Evolutionary conservation across 1,139 yeast genomes (phyloP).

Genomic region (Hanseniaspora sp.): DNA sequence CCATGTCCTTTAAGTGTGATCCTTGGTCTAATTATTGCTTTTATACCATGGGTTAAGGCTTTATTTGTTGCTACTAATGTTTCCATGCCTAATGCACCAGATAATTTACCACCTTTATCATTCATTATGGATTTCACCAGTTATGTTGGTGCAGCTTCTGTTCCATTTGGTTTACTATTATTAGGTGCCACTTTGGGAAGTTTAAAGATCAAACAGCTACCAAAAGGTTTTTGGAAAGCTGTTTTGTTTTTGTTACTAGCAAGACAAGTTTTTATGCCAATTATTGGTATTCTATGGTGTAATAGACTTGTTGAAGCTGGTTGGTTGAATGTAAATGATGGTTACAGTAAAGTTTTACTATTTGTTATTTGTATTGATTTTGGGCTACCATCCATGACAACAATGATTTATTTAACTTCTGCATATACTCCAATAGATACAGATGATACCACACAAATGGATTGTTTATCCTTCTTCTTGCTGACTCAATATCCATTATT

Average conservation of each 20-base stretch:
- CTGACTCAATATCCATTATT: constrained; percentile 52
- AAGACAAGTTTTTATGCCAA: constrained; percentile 46
- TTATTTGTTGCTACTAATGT: constrained; percentile 43
- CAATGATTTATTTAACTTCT: constrained; percentile 63
- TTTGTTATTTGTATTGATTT: constrained; percentile 60
- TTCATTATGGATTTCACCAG: constrained; percentile 69
- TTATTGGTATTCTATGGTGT: constrained; percentile 51
- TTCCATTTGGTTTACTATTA: constrained; percentile 70
- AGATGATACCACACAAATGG: constrained; percentile 57
- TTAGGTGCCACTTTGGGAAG: constrained; percentile 82
- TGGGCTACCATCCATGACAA: constrained; percentile 64
- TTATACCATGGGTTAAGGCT: constrained; percentile 81
- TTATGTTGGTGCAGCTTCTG: constrained; percentile 78
- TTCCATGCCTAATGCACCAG: constrained; percentile 62
- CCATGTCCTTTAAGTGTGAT: constrained; percentile 63
- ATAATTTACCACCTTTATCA: constrained; percentile 67
- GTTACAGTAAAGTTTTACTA: constrained; percentile 42
- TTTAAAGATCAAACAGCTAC: constrained; percentile 46
- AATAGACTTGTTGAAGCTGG: constrained; percentile 38
- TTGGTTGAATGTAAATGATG: constrained; percentile 37
- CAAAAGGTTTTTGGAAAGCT: constrained; percentile 61
- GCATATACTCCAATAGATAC: constrained; percentile 55
- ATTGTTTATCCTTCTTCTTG: constrained; percentile 54
- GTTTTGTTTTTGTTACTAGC: constrained; percentile 37
- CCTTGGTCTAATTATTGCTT: constrained; percentile 50